A percentile compares a stretch with the other conserved stretches of the same genome.
Conservation (phyloP, 805 yeast genomes). For the Candida loeiensis region DNA sequence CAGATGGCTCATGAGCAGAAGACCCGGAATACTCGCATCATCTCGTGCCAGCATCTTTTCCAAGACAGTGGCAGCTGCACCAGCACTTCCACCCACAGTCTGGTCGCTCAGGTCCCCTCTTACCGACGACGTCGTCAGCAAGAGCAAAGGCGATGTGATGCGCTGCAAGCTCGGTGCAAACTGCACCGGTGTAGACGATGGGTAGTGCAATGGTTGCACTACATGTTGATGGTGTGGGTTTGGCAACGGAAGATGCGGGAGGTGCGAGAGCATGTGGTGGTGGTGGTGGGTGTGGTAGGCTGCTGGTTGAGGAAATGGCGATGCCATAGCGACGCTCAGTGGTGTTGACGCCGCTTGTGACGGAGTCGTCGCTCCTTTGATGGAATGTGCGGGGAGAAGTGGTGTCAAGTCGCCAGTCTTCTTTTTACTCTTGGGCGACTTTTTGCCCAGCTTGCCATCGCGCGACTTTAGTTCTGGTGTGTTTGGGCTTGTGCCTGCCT, state of each 20-base stretch:
- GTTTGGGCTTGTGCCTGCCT: conserved; percentile 44
- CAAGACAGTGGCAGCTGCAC: conserved; percentile 7
- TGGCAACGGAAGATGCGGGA: conserved; percentile 9
- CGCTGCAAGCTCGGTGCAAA: conserved; percentile 62
- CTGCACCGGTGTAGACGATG: conserved; percentile 66
- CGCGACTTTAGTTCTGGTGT: conserved; percentile 57
- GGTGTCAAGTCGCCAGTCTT: conserved; percentile 21
- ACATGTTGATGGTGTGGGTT: conserved; percentile 21
- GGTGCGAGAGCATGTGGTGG: conserved; percentile 9
- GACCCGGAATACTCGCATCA: conserved; percentile 17
- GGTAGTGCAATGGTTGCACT: conserved; percentile 60
- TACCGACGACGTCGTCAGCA: conserved; percentile 46
- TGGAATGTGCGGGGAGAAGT: conserved; percentile 24
- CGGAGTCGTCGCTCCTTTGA: conserved; percentile 7
- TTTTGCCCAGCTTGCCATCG: conserved; percentile 30
- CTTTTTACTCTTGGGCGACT: conserved; percentile 22
- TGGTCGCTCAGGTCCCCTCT: neutral
- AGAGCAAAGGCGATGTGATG: conserved; percentile 61
- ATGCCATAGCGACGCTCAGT: conserved; percentile 3
- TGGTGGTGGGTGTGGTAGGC: conserved; percentile 11
- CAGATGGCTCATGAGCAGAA: conserved; percentile 26
- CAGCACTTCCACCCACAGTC: conserved; percentile 3
- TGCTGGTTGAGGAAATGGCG: conserved; percentile 11
- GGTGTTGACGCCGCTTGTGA: neutral
- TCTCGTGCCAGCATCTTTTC: conserved; percentile 28